A percentile compares a stretch with the other conserved stretches of the same genome.
These are phyloP conservation scores for Pascua sp. DNA, from an alignment of 1,284 basidiomycete species.

Conservation along the genomic window DNA sequence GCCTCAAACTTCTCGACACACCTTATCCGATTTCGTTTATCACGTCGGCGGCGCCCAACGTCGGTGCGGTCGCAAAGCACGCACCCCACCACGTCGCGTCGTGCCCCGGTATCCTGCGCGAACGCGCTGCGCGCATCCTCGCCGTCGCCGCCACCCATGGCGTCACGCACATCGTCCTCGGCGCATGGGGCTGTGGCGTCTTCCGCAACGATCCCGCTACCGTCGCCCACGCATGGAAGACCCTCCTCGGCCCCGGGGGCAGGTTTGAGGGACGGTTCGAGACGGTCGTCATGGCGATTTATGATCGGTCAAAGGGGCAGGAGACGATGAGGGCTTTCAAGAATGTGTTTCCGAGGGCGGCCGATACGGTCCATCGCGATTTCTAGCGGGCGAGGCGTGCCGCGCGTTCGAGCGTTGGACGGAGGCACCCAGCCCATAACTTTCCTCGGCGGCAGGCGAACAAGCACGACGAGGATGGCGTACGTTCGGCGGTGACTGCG, in stretches of 20 bases:
- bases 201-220: slow-evolving; percentile 12
- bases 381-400: too few species aligned
- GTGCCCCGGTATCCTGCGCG: background rate
- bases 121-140: slow-evolving; percentile 14
- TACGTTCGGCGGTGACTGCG: too few species aligned
- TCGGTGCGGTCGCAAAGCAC: slow-evolving; percentile 4
- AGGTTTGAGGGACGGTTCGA: slow-evolving; percentile 7
- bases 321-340: too few species aligned
- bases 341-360: too few species aligned
- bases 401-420: too few species aligned
- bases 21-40: slow-evolving; percentile 7
- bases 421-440: too few species aligned
- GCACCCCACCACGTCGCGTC: background rate
- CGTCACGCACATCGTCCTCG: slow-evolving; percentile 13
- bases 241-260: slow-evolving; percentile 6
- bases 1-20: background rate
- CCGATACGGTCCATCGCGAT: too few species aligned
- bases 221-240: slow-evolving; percentile 6
- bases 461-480: too few species aligned
- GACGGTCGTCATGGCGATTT: slow-evolving; percentile 13
- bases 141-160: slow-evolving; percentile 7
- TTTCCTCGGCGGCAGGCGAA: too few species aligned
- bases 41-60: slow-evolving; percentile 16
- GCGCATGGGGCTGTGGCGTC: slow-evolving; percentile 21
- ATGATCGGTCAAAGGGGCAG: background rate